Base-by-base conservation (phyloP, 1,284 basidiomycete species). In the Ustilago vetiveriae region DNA sequence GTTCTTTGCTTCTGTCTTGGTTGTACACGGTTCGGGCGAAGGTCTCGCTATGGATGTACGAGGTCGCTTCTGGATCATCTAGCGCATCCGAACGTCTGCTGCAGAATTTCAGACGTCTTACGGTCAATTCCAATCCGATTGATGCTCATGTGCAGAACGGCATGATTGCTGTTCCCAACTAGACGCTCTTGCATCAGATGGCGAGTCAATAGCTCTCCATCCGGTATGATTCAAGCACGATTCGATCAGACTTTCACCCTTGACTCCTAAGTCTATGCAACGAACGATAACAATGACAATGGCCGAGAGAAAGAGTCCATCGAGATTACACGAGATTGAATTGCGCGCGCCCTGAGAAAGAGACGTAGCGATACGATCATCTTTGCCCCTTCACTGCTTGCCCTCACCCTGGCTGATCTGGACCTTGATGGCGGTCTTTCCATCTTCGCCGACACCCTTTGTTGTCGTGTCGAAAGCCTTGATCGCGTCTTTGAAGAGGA, bases 381-480 rank as follows among this genome's bases (percentile, higher is more conserved):
- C n/a, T n/a, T n/a, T n/a, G n/a, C n/a, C n/a, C 14, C 17, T 16
- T 37, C 41, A 66, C 33, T 54, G 39, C 47, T 60, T 60, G 36
- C 70, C 79, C 19, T 58, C 63, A 33, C 79, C 79, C 64, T 80
- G 79, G 56, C 66, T 76, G 40, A 83, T 81, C 74, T 84, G 83
- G 4, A 84, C 83, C 78, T 86, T 86, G 77, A 85, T 85, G 35
- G 84, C 78, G 7, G 82, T 82, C 74, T 85, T 85, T 27, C 86
- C 86, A 66, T 85, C 84, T 32, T 82, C 86, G 54, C 91, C 90
- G 84, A 90, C 91, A 32, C 94, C 93, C 30, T 77, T 79, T 50
- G 84, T 82, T 39, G 85, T 86, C 13, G 84, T 82, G 45, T 85
- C 83, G 72, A 87, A 88, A 1, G 87, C 87, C 64, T 83, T 82